Percentiles rank a stretch among this genome's conserved stretches.
Conservation (phyloP, 257 asterid species). For the Ballota nigra region DNA sequence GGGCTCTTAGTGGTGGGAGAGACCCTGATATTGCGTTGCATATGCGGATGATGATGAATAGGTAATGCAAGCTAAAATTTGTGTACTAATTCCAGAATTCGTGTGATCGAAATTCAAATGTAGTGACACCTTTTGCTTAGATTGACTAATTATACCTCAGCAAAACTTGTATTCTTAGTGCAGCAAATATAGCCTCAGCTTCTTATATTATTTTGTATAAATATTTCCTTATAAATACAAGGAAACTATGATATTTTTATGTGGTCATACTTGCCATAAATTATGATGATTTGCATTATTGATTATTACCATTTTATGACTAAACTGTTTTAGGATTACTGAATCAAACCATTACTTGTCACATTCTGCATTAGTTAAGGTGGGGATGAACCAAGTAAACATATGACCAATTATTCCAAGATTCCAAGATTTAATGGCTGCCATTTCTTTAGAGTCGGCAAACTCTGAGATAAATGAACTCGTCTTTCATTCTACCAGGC, state of each 20-base stretch:
- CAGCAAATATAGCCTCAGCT: constrained; percentile 11
- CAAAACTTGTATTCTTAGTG: not conserved
- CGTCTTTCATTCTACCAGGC: not conserved
- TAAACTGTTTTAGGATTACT: not conserved
- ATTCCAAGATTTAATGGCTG: not conserved
- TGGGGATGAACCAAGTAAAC: not conserved
- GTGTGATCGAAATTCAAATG: not conserved
- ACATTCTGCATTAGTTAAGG: not conserved
- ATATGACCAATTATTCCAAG: not conserved
- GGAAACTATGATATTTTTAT: not conserved
- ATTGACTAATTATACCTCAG: not conserved
- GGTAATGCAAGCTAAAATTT: constrained; percentile 36
- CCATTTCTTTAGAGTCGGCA: not conserved
- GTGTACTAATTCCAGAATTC: not conserved
- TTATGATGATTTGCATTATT: not conserved
- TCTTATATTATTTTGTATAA: not conserved
- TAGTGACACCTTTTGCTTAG: not conserved
- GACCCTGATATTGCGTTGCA: constrained; percentile 92
- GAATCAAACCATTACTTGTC: not conserved
- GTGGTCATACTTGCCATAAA: not conserved
- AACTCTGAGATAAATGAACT: not conserved
- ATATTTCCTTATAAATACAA: not conserved
- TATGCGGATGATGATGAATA: constrained; percentile 98
- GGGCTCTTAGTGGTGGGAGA: constrained; percentile 66
- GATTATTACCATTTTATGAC: not conserved